Evolutionary conservation across 2,329 filamentous ascomycete species (phyloP).

Genomic region (Diaporthe helianthi): DNA sequence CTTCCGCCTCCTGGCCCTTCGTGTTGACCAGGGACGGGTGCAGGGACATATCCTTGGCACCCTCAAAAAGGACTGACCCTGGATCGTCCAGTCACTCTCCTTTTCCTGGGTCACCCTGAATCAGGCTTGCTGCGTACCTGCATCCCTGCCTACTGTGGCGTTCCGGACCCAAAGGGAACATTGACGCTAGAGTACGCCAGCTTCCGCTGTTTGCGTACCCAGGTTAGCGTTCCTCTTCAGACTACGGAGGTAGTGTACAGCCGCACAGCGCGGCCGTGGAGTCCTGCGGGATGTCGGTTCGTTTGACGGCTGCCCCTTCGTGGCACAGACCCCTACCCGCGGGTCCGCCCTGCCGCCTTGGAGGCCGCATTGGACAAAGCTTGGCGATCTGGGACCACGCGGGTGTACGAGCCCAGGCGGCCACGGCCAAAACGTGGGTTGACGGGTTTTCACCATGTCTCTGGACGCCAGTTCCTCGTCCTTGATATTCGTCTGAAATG

Average conservation of each 20-base stretch:
- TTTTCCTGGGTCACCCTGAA: conserved; percentile 20
- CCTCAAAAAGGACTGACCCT: conserved; percentile 1
- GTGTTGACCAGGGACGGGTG: conserved; percentile 16
- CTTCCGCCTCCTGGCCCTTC: conserved; percentile 12
- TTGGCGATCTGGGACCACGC: conserved; percentile 10
- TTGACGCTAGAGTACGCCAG: conserved; percentile 4
- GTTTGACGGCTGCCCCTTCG: neutral
- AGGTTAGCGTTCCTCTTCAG: neutral
- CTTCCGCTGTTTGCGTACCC: neutral
- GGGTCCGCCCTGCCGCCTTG: conserved; percentile 20
- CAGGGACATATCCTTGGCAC: conserved; percentile 16
- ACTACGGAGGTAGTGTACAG: no score
- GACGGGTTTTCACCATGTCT: neutral
- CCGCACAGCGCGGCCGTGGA: conserved; percentile 6
- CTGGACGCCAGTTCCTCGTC: neutral
- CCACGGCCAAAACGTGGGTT: neutral
- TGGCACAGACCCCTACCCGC: conserved; percentile 18
- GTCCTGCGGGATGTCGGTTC: conserved; percentile 6
- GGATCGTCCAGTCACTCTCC: conserved; percentile 13
- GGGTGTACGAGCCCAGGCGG: neutral
- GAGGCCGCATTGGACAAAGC: conserved; percentile 27
- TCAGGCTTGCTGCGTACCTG: conserved; percentile 20
- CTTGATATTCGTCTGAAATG: neutral
- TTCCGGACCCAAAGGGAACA: neutral
- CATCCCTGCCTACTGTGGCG: conserved; percentile 8